Base-by-base conservation (phyloP, 2,329 filamentous ascomycete genomes). In the Xylaria sp. region DNA sequence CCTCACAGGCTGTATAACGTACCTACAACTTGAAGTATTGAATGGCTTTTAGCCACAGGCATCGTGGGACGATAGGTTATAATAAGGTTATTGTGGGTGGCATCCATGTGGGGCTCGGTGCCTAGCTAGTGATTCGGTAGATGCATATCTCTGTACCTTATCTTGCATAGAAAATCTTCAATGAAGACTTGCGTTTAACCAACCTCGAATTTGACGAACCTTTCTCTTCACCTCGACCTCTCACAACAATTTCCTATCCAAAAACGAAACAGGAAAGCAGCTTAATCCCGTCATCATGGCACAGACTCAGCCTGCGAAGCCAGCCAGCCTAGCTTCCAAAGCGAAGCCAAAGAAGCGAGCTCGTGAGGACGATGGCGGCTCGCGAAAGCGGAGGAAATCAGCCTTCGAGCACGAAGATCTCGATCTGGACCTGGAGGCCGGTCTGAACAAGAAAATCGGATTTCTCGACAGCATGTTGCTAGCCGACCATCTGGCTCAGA, bases 401-500 rank as follows among this genome's bases (percentile, higher is more conserved):
- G 84, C 86, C 76, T 81, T 82, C 62, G 83, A 86, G 67, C 73
- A 83, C 50, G 85, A 88, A 50, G 87, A 90, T 56, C 84, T 83
- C 27, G 81, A 86, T 32, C 79, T 90, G 66, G 89, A 93, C 77
- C 85, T 89, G 51, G 89, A 93, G 74, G 87, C 90, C 39, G 90
- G 91, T 6, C 83, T 98, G 72, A 97, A 98, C 81, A 89, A 88
- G 71, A 88, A 92, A 3, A 92, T 98, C 78, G 88, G 89, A 53
- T 88, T 89, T 69, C 94, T 98, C 90, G 93, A 97, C 79, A 90
- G 89, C 68, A 88, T 90, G 72, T 85, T 98, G 50, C 83, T 98
- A 55, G 93, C 94, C 1, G 95, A 98, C 78, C 90, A 97, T 78
- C 85, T 98, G 69, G 92, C 92, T 6, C 91, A 96, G 77, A 89